Conservation (phyloP, 2,329 filamentous ascomycete species). For the Delphinella strobiligena region DNA sequence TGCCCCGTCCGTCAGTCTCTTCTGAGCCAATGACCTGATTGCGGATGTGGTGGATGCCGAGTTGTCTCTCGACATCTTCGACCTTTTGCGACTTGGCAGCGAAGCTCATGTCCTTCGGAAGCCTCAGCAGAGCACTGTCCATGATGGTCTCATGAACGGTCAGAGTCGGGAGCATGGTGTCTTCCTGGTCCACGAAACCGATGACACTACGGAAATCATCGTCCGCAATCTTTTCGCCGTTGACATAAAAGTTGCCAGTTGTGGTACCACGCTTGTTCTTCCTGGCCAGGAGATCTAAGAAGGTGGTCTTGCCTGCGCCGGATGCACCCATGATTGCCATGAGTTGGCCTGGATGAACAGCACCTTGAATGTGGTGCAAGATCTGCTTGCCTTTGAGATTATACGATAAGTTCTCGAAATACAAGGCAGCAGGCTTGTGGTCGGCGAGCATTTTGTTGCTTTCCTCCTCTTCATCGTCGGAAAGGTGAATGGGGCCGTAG, state of each 20-base stretch:
- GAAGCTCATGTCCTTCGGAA: conserved; percentile 85
- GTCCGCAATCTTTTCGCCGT: conserved; percentile 80
- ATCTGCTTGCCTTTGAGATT: conserved; percentile 80
- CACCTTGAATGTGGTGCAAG: conserved; percentile 64
- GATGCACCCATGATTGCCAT: conserved; percentile 98
- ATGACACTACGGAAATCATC: conserved; percentile 81
- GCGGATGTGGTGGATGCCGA: conserved; percentile 87
- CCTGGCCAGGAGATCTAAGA: conserved; percentile 86
- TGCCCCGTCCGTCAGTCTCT: conserved; percentile 85
- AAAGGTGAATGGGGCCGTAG: conserved; percentile 62
- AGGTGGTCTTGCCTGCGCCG: conserved; percentile 93
- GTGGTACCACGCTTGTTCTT: conserved; percentile 88
- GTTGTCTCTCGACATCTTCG: conserved; percentile 85
- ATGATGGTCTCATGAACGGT: conserved; percentile 97
- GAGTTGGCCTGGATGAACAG: conserved; percentile 88
- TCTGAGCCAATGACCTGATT: conserved; percentile 94
- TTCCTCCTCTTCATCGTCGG: conserved; percentile 79
- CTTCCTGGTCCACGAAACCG: conserved; percentile 96
- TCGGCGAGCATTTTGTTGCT: conserved; percentile 75
- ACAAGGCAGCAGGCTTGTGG: conserved; percentile 79
- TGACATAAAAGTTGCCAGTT: conserved; percentile 76
- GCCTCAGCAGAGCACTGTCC: conserved; percentile 78
- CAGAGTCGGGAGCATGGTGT: conserved; percentile 88
- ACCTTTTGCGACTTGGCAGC: conserved; percentile 84
- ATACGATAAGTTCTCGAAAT: conserved; percentile 83